Percentiles rank a stretch among this genome's conserved stretches.
These are phyloP conservation scores for Bipolaris victoriae DNA, from an alignment of 2,329 filamentous ascomycete genomes.

Conservation along the genomic window DNA sequence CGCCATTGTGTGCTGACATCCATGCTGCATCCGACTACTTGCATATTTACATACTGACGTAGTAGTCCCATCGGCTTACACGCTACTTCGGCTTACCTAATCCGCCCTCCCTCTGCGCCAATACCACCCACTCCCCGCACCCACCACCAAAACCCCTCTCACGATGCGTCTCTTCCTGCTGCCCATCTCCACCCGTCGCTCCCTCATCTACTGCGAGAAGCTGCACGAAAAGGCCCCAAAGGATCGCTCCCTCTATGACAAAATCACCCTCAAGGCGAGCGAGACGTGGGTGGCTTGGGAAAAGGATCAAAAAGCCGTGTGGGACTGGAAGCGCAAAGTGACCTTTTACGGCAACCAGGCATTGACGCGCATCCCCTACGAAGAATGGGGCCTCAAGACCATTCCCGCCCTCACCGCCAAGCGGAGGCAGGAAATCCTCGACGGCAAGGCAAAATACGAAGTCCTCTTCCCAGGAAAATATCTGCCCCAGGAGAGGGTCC, in stretches of 20 bases:
- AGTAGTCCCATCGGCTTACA: too few relatives aligned
- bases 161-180: conserved; percentile 91
- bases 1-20: conserved; percentile 27
- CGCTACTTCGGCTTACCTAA: background rate
- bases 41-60: too few relatives aligned
- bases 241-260: conserved; percentile 68
- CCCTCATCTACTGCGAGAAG: conserved; percentile 89
- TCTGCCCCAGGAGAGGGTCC: conserved; percentile 68
- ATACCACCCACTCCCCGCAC: background rate
- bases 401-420: conserved; percentile 79
- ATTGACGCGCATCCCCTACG: conserved; percentile 86
- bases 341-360: conserved; percentile 86
- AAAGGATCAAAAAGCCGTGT: conserved; percentile 65
- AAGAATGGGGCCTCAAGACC: conserved; percentile 98
- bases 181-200: conserved; percentile 88
- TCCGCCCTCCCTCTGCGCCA: background rate
- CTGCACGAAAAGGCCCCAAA: conserved; percentile 61
- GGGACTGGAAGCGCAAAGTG: conserved; percentile 85
- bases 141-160: conserved; percentile 9
- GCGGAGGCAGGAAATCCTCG: conserved; percentile 67
- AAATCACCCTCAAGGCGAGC: conserved; percentile 71
- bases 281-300: conserved; percentile 88
- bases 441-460: conserved; percentile 69
- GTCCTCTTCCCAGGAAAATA: conserved; percentile 77
- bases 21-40: too few relatives aligned